These are phyloP conservation scores for Sugiyamaella grinbergsii DNA, from an alignment of 1,139 yeast genomes.

Conservation along the genomic window DNA sequence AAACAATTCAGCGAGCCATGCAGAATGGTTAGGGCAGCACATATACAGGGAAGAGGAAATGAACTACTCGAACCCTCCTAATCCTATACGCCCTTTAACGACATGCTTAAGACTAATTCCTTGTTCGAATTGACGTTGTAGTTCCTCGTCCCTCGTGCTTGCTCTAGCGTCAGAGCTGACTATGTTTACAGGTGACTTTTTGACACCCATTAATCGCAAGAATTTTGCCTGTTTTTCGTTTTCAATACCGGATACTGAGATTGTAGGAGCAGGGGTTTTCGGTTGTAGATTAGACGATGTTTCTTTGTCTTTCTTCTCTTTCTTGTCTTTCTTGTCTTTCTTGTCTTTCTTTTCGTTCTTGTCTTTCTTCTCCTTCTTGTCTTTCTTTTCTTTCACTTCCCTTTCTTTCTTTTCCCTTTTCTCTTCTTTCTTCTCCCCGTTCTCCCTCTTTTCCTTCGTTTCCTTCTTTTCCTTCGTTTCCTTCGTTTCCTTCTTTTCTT, in stretches of 20 bases:
- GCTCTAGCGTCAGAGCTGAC: constrained; percentile 17
- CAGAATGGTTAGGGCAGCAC: too few species aligned
- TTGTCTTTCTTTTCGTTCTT: constrained; percentile 33
- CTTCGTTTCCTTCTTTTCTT: constrained; percentile 10
- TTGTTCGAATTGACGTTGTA: constrained; percentile 33
- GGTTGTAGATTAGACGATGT: not conserved
- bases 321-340: constrained; percentile 54
- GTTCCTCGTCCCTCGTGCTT: constrained; percentile 20
- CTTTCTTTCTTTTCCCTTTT: constrained; percentile 8
- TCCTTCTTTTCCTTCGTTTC: constrained; percentile 10
- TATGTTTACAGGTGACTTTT: constrained; percentile 26
- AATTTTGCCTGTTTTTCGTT: constrained; percentile 33
- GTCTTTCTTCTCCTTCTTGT: constrained; percentile 11
- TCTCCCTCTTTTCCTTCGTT: constrained; percentile 9
- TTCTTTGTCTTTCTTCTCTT: constrained; percentile 48
- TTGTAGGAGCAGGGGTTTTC: constrained; percentile 8
- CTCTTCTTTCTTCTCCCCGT: constrained; percentile 10
- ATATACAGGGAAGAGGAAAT: too few species aligned
- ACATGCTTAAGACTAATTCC: constrained; percentile 29
- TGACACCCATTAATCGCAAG: constrained; percentile 35
- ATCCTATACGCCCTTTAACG: constrained; percentile 27
- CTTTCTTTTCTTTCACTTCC: constrained; percentile 5
- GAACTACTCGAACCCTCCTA: constrained; percentile 27
- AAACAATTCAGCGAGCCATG: not conserved
- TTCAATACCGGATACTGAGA: constrained; percentile 33